Percentiles rank a stretch among this genome's conserved stretches.
phyloP scores from a whole-genome alignment of 305 asterid genomes.

The Solanum hybrid region DNA sequence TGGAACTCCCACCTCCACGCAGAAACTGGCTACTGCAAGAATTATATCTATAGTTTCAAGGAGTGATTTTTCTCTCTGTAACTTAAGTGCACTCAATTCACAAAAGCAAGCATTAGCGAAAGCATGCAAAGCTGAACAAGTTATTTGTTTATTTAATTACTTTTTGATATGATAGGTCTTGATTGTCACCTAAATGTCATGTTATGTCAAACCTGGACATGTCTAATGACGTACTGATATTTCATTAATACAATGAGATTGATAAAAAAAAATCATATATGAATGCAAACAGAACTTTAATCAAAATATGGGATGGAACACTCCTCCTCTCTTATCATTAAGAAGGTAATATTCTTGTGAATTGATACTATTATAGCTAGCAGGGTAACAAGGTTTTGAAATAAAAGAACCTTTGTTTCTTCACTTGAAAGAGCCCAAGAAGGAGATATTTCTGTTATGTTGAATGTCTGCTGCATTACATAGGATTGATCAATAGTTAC shows the following conservation, averaged over 20 bases:
- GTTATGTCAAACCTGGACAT: neutral
- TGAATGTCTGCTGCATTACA: constrained; percentile 41
- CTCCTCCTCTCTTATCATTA: constrained; percentile 1
- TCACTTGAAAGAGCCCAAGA: constrained; percentile 69
- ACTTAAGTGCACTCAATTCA: neutral
- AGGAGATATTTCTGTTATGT: constrained; percentile 72
- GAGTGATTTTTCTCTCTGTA: constrained; percentile 1
- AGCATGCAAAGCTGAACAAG: neutral
- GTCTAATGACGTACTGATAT: neutral
- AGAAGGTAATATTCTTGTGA: neutral
- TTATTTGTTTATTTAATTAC: neutral
- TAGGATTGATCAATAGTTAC: constrained; percentile 23
- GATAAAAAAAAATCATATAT: neutral
- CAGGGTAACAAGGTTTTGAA: neutral
- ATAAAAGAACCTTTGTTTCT: constrained; percentile 67
- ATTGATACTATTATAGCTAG: neutral
- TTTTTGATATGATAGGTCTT: neutral
- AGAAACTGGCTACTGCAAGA: neutral
- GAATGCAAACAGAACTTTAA: neutral
- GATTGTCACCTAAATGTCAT: neutral
- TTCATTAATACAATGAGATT: neutral
- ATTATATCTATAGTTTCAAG: neutral
- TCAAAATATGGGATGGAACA: neutral
- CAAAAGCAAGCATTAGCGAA: neutral
- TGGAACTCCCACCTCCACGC: neutral